Base-by-base conservation (phyloP, 352 stramenopile genomes). In the Thalassiosira pacifica region DNA sequence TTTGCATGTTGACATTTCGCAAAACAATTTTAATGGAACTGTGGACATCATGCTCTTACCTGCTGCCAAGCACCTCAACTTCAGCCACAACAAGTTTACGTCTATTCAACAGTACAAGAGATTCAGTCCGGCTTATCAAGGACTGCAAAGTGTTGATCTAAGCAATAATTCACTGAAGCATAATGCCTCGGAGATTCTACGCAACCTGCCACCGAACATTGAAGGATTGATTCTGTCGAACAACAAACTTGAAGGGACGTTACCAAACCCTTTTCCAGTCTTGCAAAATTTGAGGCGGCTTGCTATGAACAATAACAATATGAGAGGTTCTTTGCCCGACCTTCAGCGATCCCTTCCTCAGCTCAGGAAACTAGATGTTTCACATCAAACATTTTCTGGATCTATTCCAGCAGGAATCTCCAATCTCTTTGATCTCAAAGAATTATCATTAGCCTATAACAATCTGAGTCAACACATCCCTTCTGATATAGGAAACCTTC, bases 51-150 rank as follows among this genome's bases (percentile, higher is more conserved):
- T 48, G 13, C 37, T 48, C 37, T 13, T 13, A 13, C 37, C 37
- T 6, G 37, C 37, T 48, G 13, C 70, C 18, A 10, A 45, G 48
- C 4, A 53, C 9, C 9, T 75, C 52, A 59, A 61, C 42, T 27
- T 61, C 27, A 73, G 71, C 34, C 16, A 60, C 71, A 79, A 76
- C 26, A 64, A 32, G 6, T 64, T 65, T 32, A 64, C 42, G 6
- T 61, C 67, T 32, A 40, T 65, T n/a, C n/a, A n/a, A n/a, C n/a
- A 60, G 16, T 73, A 65, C 67, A 61, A 65, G 9, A 48, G 37
- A 13, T 65, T 65, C 26, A 26, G 19, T n/a, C 26, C 13, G 22
- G 45, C 65, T 9, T 24, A 60, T 22, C 5, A 31, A 6, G 60
- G 29, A 6, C 65, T 73, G 32, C 26, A 22, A n/a, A 9, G 4